Percentiles rank a stretch among this genome's conserved stretches.
Conservation (phyloP, 169 alveolate genomes). For the Babesia bovis region DNA sequence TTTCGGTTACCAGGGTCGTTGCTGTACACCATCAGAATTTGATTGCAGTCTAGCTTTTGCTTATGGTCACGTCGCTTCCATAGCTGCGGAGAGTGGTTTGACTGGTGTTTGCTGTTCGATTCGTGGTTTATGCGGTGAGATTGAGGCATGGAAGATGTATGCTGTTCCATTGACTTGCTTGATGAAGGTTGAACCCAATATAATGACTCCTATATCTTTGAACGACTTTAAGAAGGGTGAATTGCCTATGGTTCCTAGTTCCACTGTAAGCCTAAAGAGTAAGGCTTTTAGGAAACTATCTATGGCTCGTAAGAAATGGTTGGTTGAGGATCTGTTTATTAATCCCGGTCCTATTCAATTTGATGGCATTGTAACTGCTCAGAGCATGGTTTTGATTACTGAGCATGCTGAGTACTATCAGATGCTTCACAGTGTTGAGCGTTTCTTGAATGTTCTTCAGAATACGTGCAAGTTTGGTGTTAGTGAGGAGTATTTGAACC, state of each 20-base stretch:
- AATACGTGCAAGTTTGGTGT: constrained; percentile 89
- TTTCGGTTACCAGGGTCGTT: constrained; percentile 98
- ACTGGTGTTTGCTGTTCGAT: constrained; percentile 92
- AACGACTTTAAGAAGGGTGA: constrained; percentile 72
- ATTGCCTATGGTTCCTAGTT: constrained; percentile 88
- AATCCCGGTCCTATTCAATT: constrained; percentile 98
- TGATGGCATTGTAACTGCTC: constrained; percentile 84
- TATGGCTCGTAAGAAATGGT: constrained; percentile 87
- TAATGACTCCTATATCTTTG: constrained; percentile 49
- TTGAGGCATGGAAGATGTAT: constrained; percentile 91
- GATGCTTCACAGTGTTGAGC: constrained; percentile 86
- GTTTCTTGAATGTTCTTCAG: constrained; percentile 79
- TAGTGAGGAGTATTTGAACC: constrained; percentile 80
- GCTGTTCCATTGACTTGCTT: constrained; percentile 90
- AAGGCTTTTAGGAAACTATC: constrained; percentile 82
- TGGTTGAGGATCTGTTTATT: constrained; percentile 89
- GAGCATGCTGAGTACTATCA: constrained; percentile 88
- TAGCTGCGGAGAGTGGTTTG: constrained; percentile 89
- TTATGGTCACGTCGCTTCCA: constrained; percentile 93
- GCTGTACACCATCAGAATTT: constrained; percentile 95
- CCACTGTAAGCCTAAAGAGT: constrained; percentile 88
- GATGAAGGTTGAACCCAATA: constrained; percentile 82
- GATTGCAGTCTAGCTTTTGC: constrained; percentile 93
- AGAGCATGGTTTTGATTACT: constrained; percentile 82
- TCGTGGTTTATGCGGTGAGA: constrained; percentile 87